Percentiles rank a stretch among this genome's conserved stretches.
These are phyloP conservation scores for Colletotrichum australisinense DNA, from an alignment of 2,329 filamentous ascomycete genomes.

Conservation along the genomic window DNA sequence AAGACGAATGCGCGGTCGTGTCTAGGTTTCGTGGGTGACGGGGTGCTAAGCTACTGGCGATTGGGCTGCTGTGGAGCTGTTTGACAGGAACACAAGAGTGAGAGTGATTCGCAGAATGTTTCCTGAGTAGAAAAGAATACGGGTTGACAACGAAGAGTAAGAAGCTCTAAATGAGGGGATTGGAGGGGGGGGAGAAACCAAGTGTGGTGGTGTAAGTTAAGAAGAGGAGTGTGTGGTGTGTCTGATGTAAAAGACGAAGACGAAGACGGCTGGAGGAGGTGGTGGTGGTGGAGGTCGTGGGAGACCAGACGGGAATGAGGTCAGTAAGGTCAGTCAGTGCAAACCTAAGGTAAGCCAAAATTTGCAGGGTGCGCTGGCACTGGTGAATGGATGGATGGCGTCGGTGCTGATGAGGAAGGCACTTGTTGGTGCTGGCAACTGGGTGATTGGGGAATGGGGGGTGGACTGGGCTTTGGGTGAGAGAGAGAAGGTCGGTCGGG, in stretches of 20 bases:
- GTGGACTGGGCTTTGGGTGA: neutral
- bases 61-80: slow-evolving; percentile 27
- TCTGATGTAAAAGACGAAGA: slow-evolving; percentile 35
- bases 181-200: slow-evolving; percentile 6
- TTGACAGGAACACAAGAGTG: slow-evolving; percentile 26
- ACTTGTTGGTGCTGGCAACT: slow-evolving; percentile 10
- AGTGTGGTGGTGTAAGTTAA: slow-evolving; percentile 24
- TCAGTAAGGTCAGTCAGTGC: slow-evolving; percentile 30
- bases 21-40: slow-evolving; percentile 24
- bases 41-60: slow-evolving; percentile 25
- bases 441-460: neutral
- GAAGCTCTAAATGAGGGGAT: slow-evolving; percentile 34
- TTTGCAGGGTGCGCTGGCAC: slow-evolving; percentile 29
- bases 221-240: slow-evolving; percentile 21
- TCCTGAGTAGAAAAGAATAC: slow-evolving; percentile 9
- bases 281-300: slow-evolving; percentile 20
- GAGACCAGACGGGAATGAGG: slow-evolving; percentile 35
- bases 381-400: slow-evolving; percentile 1
- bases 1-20: slow-evolving; percentile 30
- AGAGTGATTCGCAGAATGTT: slow-evolving; percentile 18
- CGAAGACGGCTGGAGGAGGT: slow-evolving; percentile 18
- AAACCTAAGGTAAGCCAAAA: slow-evolving; percentile 21
- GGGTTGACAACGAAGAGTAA: slow-evolving; percentile 9
- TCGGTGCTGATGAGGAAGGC: slow-evolving; percentile 3
- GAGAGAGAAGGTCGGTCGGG: neutral